A percentile compares a stretch with the other conserved stretches of the same genome.
Evolutionary conservation across 179 eudicot species (phyloP).

Genomic region (Camellia oleifera): DNA sequence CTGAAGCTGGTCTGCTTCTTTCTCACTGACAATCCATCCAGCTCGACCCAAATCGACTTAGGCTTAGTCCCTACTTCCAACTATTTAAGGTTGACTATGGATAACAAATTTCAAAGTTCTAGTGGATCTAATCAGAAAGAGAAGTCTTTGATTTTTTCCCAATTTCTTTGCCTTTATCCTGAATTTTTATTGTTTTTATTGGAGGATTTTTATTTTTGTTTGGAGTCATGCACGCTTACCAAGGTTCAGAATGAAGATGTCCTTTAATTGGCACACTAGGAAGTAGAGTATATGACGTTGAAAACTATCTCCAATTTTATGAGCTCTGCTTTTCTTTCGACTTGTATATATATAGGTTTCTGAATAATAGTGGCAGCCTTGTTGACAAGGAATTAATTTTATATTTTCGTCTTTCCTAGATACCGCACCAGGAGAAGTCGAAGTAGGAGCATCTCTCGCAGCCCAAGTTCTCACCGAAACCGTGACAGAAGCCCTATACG

Average conservation of each 20-base stretch:
- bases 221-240: no score
- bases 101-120: background rate
- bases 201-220: no score
- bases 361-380: background rate
- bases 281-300: background rate
- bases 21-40: background rate
- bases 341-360: background rate
- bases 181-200: no score
- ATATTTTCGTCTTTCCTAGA: slow-evolving; percentile 18
- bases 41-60: background rate
- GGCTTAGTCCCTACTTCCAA: background rate
- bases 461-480: slow-evolving; percentile 48
- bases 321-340: background rate
- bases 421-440: slow-evolving; percentile 65
- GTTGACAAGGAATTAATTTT: background rate
- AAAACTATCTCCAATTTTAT: background rate
- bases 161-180: background rate
- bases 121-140: background rate
- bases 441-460: slow-evolving; percentile 63
- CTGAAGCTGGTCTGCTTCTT: background rate
- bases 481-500: slow-evolving; percentile 56
- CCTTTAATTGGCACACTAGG: background rate
- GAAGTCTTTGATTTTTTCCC: background rate
- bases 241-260: background rate
- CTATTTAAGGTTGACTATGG: background rate